Evolutionary conservation across 371 early-diverging fungal genomes (phyloP).

Genomic region (Mucor irregularis): DNA sequence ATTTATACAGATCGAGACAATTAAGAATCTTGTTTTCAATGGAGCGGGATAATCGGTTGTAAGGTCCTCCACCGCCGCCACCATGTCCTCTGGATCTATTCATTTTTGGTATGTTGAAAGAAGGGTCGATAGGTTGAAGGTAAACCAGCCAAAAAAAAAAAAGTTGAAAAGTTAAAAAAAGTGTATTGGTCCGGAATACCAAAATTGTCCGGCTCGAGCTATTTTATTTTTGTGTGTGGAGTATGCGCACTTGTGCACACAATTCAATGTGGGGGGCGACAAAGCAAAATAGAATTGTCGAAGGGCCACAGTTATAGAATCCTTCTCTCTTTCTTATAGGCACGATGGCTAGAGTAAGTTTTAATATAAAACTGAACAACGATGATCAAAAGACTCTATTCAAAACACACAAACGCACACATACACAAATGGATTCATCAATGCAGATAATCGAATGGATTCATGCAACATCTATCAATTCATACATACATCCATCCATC

Average conservation of each 20-base stretch:
- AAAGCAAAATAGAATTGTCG: conserved; percentile 4
- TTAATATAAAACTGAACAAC: not conserved
- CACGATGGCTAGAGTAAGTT: conserved; percentile 40
- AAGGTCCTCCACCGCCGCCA: conserved; percentile 14
- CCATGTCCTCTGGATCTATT: conserved; percentile 15
- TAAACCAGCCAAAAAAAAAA: conserved; percentile 4
- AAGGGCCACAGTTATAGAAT: conserved; percentile 10
- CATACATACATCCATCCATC: conserved; percentile 18
- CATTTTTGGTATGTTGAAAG: not conserved
- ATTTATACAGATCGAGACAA: conserved; percentile 34
- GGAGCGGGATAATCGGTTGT: conserved; percentile 28
- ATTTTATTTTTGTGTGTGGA: not conserved
- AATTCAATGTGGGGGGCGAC: not conserved
- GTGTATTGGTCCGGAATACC: not conserved
- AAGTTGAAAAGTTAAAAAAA: not conserved
- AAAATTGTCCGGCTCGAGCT: conserved; percentile 18
- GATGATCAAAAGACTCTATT: not conserved
- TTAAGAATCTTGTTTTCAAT: conserved; percentile 30
- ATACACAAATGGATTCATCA: not conserved
- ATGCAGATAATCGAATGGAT: not conserved
- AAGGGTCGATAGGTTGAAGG: not conserved
- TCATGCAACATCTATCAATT: conserved; percentile 12
- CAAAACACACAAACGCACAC: not conserved
- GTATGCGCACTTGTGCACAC: not conserved
- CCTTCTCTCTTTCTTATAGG: conserved; percentile 35